Conservation (phyloP, 2,329 filamentous ascomycete genomes). For the Biscogniauxia sp. region DNA sequence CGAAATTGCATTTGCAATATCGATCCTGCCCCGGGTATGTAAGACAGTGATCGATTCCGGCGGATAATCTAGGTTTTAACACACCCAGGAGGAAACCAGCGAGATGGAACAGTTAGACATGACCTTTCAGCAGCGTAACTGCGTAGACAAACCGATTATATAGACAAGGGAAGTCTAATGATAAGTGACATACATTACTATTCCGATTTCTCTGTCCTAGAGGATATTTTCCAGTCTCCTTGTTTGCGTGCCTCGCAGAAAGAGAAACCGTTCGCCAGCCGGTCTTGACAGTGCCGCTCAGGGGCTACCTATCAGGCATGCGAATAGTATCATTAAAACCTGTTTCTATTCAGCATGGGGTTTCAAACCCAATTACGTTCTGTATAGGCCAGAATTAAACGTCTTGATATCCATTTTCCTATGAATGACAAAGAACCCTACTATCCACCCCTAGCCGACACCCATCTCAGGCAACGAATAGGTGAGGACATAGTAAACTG, state of each 20-base stretch:
- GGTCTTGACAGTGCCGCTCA: not conserved
- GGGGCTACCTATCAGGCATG: not conserved
- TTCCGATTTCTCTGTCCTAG: not conserved
- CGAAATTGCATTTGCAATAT: conserved; percentile 7
- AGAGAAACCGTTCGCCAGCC: not conserved
- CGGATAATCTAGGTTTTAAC: not conserved
- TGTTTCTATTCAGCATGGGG: conserved; percentile 5
- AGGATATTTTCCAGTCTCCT: not conserved
- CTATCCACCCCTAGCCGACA: not conserved
- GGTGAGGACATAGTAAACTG: not conserved
- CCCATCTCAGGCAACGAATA: not conserved
- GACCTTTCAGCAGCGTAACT: not conserved
- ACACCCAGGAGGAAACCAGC: not conserved
- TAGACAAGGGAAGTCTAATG: not conserved
- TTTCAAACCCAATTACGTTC: not conserved
- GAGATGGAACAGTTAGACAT: not conserved
- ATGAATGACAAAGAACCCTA: conserved; percentile 10
- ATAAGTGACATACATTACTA: not conserved
- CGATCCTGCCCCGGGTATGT: not conserved
- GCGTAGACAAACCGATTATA: not conserved
- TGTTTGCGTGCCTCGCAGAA: not conserved
- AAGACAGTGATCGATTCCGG: not conserved
- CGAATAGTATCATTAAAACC: conserved; percentile 3
- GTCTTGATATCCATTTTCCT: conserved; percentile 4
- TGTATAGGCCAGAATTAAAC: not conserved